phyloP scores from a whole-genome alignment of 2,329 filamentous ascomycete species.

The Aspergillus sp. region DNA sequence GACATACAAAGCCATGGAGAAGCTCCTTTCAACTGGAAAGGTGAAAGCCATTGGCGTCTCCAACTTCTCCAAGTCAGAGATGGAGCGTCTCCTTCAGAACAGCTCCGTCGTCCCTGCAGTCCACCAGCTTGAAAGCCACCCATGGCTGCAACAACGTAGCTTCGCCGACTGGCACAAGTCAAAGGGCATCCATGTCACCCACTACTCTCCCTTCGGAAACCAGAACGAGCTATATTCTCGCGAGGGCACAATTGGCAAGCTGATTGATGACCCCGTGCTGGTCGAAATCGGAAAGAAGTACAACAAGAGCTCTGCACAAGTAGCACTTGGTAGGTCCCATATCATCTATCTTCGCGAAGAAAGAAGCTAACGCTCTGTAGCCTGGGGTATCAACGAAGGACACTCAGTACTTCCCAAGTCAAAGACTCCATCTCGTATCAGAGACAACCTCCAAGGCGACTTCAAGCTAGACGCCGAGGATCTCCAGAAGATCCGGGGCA shows the following conservation, averaged over 20 bases:
- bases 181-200: slow-evolving; percentile 56
- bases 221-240: slow-evolving; percentile 53
- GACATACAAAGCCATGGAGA: slow-evolving; percentile 56
- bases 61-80: slow-evolving; percentile 53
- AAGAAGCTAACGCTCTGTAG: slow-evolving; percentile 28
- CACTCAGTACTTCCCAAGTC: slow-evolving; percentile 57
- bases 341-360: neutral
- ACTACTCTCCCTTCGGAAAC: slow-evolving; percentile 59
- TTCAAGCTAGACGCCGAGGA: slow-evolving; percentile 63
- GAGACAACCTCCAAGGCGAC: slow-evolving; percentile 50
- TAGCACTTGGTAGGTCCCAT: slow-evolving; percentile 47
- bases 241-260: slow-evolving; percentile 47
- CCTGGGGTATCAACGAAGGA: slow-evolving; percentile 56
- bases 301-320: slow-evolving; percentile 53
- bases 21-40: slow-evolving; percentile 44
- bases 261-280: slow-evolving; percentile 55
- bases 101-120: slow-evolving; percentile 49
- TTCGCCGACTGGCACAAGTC: slow-evolving; percentile 53
- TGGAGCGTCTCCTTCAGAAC: slow-evolving; percentile 51
- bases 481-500: slow-evolving; percentile 54
- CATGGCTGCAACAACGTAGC: slow-evolving; percentile 52
- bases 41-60: slow-evolving; percentile 55
- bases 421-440: slow-evolving; percentile 48
- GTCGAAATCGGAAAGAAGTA: slow-evolving; percentile 56
- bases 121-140: slow-evolving; percentile 57